A percentile compares a stretch with the other conserved stretches of the same genome.
Evolutionary conservation across 2,329 filamentous ascomycete genomes (phyloP).

Genomic region (Diaporthe amygdali): DNA sequence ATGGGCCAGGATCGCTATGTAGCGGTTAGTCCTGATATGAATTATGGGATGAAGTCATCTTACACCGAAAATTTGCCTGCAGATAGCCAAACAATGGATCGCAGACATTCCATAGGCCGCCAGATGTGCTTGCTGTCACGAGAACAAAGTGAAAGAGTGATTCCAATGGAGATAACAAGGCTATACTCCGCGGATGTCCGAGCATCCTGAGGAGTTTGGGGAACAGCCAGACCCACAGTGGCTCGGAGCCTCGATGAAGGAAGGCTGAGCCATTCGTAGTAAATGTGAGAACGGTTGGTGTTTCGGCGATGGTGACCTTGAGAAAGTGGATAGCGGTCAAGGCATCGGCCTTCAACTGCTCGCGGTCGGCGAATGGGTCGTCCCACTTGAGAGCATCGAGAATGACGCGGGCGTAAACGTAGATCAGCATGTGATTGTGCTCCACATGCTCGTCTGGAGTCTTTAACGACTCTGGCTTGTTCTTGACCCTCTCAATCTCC

Average conservation of each 20-base stretch:
- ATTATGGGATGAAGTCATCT: conserved; percentile 35
- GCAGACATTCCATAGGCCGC: conserved; percentile 53
- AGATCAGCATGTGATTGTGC: conserved; percentile 85
- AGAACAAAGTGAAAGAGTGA: conserved; percentile 57
- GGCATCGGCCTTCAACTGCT: conserved; percentile 63
- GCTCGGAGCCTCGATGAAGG: conserved; percentile 60
- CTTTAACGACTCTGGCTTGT: conserved; percentile 59
- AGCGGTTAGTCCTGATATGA: conserved; percentile 17
- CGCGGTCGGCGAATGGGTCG: conserved; percentile 68
- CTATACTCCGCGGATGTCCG: conserved; percentile 54
- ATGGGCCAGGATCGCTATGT: conserved; percentile 29
- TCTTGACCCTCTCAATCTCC: conserved; percentile 60
- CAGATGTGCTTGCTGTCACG: conserved; percentile 47
- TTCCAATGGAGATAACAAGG: conserved; percentile 57
- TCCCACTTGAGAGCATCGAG: conserved; percentile 72
- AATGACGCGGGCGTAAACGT: conserved; percentile 80
- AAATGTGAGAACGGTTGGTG: conserved; percentile 69
- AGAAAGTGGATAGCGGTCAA: conserved; percentile 80
- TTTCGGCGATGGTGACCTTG: conserved; percentile 74
- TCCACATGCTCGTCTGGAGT: conserved; percentile 69
- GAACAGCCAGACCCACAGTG: conserved; percentile 70
- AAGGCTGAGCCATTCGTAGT: conserved; percentile 45
- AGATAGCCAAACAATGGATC: conserved; percentile 54
- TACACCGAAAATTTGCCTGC: conserved; percentile 52
- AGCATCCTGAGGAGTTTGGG: conserved; percentile 63